A percentile compares a stretch with the other conserved stretches of the same genome.
Evolutionary conservation across 164 flowering plant species (phyloP).

Genomic region (Echeveria elegans): DNA sequence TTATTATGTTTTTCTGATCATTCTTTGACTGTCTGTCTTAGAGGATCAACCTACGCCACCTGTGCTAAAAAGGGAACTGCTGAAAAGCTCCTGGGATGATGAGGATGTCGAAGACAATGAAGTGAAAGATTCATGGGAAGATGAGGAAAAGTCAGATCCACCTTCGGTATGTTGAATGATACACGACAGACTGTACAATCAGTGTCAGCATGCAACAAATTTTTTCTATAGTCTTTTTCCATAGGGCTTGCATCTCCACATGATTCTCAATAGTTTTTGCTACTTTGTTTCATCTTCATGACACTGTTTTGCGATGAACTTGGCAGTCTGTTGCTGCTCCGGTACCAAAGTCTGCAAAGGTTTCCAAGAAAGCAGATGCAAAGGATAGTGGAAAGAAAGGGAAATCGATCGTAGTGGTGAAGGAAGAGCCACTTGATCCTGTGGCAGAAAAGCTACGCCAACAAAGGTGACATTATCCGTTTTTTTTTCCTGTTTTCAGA

Average conservation of each 20-base stretch:
- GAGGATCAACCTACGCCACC: slow-evolving; percentile 58
- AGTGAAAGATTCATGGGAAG: slow-evolving; percentile 91
- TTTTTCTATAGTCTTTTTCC: neutral
- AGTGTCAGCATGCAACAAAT: neutral
- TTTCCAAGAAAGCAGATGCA: slow-evolving; percentile 38
- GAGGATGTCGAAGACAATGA: slow-evolving; percentile 73
- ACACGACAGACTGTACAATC: neutral
- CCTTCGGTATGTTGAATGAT: slow-evolving; percentile 23
- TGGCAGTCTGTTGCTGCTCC: slow-evolving; percentile 34
- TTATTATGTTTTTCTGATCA: neutral
- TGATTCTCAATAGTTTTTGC: too few relatives aligned
- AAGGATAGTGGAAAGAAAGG: slow-evolving; percentile 49
- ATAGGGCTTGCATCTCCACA: neutral
- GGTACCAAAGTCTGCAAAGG: slow-evolving; percentile 38
- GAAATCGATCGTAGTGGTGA: slow-evolving; percentile 33
- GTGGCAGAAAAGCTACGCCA: slow-evolving; percentile 87
- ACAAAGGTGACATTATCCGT: slow-evolving; percentile 45
- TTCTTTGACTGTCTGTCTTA: slow-evolving; percentile 9
- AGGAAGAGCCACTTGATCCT: slow-evolving; percentile 66
- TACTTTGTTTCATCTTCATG: neutral
- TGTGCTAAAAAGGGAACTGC: slow-evolving; percentile 32
- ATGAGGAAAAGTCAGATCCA: slow-evolving; percentile 63
- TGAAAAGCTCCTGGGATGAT: slow-evolving; percentile 60
- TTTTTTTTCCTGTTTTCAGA: neutral
- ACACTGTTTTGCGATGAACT: neutral